These are phyloP conservation scores for Porcisia deanei DNA, from an alignment of 208 protist species.

Conservation along the genomic window DNA sequence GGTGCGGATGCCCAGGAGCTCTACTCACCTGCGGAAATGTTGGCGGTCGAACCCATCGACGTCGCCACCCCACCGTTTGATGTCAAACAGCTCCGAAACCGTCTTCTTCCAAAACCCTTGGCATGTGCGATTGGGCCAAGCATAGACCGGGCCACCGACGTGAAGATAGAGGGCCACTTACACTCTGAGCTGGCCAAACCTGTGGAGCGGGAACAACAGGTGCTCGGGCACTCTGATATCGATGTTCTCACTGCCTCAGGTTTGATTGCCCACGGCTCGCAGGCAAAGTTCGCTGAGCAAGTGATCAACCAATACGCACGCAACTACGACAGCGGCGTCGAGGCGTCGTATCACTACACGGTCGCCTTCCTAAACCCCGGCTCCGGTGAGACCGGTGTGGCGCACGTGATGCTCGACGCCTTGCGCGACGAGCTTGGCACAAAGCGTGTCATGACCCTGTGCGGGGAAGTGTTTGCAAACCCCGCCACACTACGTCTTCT, in stretches of 20 bases:
- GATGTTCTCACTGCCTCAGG: neutral
- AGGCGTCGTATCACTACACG: conserved; percentile 49
- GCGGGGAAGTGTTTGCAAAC: conserved; percentile 49
- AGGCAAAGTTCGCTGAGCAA: neutral
- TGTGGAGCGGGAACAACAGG: neutral
- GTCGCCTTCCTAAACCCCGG: conserved; percentile 70
- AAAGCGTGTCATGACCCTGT: conserved; percentile 56
- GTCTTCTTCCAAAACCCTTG: neutral
- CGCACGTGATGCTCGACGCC: conserved; percentile 31
- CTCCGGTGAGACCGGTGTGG: conserved; percentile 53
- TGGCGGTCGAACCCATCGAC: conserved; percentile 2
- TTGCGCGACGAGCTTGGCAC: conserved; percentile 52
- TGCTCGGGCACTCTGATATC: conserved; percentile 2
- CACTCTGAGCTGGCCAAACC: conserved; percentile 9
- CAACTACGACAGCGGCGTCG: conserved; percentile 26
- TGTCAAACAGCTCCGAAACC: neutral
- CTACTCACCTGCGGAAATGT: conserved; percentile 19
- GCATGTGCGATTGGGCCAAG: neutral
- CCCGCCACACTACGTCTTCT: conserved; percentile 40
- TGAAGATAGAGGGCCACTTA: conserved; percentile 14
- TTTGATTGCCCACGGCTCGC: neutral
- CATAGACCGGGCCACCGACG: conserved; percentile 7
- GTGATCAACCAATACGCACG: conserved; percentile 18
- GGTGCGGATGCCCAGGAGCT: neutral
- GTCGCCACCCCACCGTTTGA: conserved; percentile 3